Evolutionary conservation across 176 grass and related monocot genomes (phyloP), one percentile per base, ranked within the genome.

Genomic region (Carex parvula): DNA sequence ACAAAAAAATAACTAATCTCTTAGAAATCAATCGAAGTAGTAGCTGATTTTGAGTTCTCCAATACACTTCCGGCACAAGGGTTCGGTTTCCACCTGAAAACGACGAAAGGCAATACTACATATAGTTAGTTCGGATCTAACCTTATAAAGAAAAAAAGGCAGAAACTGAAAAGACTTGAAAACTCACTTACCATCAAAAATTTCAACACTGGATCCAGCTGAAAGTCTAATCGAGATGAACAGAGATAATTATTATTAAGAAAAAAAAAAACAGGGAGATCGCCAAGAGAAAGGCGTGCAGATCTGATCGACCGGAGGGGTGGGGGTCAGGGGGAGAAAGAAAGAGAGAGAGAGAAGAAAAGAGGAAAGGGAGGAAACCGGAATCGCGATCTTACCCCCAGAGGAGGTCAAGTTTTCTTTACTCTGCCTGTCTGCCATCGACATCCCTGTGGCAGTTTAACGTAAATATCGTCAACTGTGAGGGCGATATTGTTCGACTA

Each of bases 381-480:
- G 46, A 84, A 70, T 84, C 42, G 10, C 82, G 48, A 70, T 58
- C 64, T 84, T 70, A 84, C 82, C 62, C 82, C 21, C 44, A 6
- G 41, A 3, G 17, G 55, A 56, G 52, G 17, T 58, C 66, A 20
- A 35, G 46, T 44, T 70, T 35, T 52, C 63, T 76, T 22, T 55
- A 77, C 48, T 77, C 81, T 3, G n/a, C n/a, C n/a, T n/a, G n/a
- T n/a, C n/a, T n/a, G n/a, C 3, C 14, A 20, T 41, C 15, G 1
- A 62, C 29, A 63, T 64, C 4, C 26, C 20, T 2, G 56, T 87
- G 92, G 92, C 87, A 84, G 26, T 7, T n/a, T 3, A 8, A 64
- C 48, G 89, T 94, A 89, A 89, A 89, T 91, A 84, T 73, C 10
- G 3, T 0, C 4, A 59, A 48, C n/a, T 35, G 56, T 68, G 15